Percentiles rank a stretch among this genome's conserved stretches.
Evolutionary conservation across 352 stramenopile species (phyloP).

Genomic region (Phytopythium boreale): DNA sequence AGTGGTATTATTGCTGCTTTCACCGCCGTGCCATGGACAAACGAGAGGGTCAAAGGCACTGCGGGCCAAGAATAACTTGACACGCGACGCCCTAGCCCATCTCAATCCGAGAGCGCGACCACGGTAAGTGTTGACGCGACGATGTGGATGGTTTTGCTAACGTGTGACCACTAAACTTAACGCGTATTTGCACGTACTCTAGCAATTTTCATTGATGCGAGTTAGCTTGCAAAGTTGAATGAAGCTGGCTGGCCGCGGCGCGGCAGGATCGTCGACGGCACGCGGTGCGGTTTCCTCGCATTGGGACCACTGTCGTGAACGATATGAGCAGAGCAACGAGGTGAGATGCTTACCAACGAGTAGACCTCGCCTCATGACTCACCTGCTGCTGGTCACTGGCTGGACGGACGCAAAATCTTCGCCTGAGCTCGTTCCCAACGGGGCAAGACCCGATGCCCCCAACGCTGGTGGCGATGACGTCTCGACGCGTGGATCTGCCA

Average conservation of each 20-base stretch:
- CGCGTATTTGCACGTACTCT: background rate
- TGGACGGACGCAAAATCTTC: background rate
- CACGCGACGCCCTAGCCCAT: background rate
- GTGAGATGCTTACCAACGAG: background rate
- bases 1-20: background rate
- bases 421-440: background rate
- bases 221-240: constrained; percentile 40
- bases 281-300: constrained; percentile 31
- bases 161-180: background rate
- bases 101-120: background rate
- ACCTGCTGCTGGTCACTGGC: background rate
- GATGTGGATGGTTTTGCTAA: background rate
- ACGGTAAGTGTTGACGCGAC: background rate
- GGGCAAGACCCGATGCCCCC: background rate
- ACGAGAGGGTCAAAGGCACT: too few relatives aligned
- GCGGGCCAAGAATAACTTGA: background rate
- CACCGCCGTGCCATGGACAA: background rate
- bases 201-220: background rate
- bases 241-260: constrained; percentile 27
- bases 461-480: background rate
- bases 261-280: constrained; percentile 28
- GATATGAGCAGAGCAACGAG: background rate
- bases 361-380: background rate
- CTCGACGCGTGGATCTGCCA: background rate
- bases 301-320: background rate